A percentile compares a stretch with the other conserved stretches of the same genome.
Evolutionary conservation across 108 stramenopile genomes (phyloP).

Genomic region (Stephanodiscus minutulus): DNA sequence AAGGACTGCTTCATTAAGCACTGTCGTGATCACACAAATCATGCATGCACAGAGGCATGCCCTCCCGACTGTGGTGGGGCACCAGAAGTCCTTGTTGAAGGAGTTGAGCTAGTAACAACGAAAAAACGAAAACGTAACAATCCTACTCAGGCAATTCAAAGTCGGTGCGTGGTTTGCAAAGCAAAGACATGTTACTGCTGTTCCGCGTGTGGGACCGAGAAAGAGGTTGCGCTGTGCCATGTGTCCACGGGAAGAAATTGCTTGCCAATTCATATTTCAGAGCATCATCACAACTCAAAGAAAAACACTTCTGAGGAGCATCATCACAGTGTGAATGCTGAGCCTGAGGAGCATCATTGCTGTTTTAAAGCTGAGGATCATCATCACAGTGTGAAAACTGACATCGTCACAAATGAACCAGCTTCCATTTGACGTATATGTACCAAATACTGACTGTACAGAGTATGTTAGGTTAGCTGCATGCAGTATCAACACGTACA

Average conservation of each 20-base stretch:
- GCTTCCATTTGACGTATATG: no score
- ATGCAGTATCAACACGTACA: no score
- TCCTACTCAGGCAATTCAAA: conserved; percentile 29
- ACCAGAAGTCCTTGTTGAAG: conserved; percentile 18
- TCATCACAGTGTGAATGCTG: no score
- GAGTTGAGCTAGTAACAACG: conserved; percentile 25
- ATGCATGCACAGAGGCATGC: background rate
- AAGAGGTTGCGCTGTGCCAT: conserved; percentile 26
- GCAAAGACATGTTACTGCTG: conserved; percentile 40
- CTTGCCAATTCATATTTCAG: conserved; percentile 18
- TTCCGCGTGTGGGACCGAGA: conserved; percentile 26
- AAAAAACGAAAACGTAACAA: conserved; percentile 27
- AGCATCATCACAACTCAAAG: conserved; percentile 13
- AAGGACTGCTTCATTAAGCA: conserved; percentile 38
- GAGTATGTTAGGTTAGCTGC: no score
- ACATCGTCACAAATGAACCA: no score
- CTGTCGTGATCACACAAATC: conserved; percentile 25
- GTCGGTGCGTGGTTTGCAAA: conserved; percentile 24
- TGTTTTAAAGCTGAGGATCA: no score
- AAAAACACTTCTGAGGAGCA: no score
- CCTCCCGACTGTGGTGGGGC: conserved; percentile 18
- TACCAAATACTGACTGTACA: no score
- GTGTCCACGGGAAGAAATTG: conserved; percentile 35
- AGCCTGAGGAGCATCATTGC: no score
- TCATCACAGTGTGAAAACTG: background rate